A percentile compares a stretch with the other conserved stretches of the same genome.
phyloP scores from a whole-genome alignment of 169 alveolate species.

The Cryptosporidium meleagridis region DNA sequence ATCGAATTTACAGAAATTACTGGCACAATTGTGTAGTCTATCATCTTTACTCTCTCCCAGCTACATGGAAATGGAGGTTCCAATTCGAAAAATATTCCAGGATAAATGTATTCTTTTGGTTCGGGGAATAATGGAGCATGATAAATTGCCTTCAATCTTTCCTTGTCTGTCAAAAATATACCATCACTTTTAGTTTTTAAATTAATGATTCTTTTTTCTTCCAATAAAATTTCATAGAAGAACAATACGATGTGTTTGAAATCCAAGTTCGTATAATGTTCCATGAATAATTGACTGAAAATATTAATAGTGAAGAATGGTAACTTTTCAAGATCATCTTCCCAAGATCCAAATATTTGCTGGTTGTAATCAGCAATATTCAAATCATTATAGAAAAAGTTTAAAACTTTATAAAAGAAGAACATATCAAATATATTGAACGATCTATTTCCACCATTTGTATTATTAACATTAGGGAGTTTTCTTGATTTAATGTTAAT shows the following conservation, averaged over 20 bases:
- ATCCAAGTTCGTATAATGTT: slow-evolving; percentile 19
- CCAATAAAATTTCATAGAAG: slow-evolving; percentile 53
- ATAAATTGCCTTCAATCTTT: slow-evolving; percentile 31
- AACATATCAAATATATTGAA: slow-evolving; percentile 64
- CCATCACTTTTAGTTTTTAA: slow-evolving; percentile 23
- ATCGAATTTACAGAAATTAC: not conserved
- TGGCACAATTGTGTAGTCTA: slow-evolving; percentile 9
- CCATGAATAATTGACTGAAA: slow-evolving; percentile 7
- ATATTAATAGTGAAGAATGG: slow-evolving; percentile 23
- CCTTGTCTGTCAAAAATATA: not conserved
- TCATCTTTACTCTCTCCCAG: slow-evolving; percentile 28
- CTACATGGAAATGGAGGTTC: slow-evolving; percentile 48
- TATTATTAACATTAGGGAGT: slow-evolving; percentile 26
- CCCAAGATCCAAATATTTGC: slow-evolving; percentile 14
- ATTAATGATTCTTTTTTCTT: slow-evolving; percentile 46
- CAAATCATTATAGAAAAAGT: slow-evolving; percentile 20
- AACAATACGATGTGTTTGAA: slow-evolving; percentile 35
- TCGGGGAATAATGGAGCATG: slow-evolving; percentile 68
- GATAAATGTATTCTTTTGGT: slow-evolving; percentile 37
- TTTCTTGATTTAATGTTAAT: slow-evolving; percentile 1
- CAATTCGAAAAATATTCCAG: slow-evolving; percentile 66
- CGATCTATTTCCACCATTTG: not conserved
- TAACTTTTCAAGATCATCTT: slow-evolving; percentile 11
- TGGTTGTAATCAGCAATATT: not conserved
- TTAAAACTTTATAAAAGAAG: slow-evolving; percentile 34